Evolutionary conservation across 78 protist species (phyloP).

Genomic region (Planoprotostelium fungivorum): DNA sequence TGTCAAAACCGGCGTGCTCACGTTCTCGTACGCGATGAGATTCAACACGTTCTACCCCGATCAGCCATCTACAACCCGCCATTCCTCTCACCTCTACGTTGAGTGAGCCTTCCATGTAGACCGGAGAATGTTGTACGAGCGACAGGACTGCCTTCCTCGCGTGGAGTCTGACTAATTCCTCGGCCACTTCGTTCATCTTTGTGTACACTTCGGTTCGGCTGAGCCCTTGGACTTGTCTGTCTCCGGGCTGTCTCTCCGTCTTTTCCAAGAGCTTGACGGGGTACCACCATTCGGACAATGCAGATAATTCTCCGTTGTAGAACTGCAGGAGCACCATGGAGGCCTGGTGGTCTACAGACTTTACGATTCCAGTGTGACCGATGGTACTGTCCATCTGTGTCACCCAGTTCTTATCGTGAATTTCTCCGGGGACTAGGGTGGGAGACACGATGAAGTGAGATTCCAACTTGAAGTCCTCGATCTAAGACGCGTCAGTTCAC

Average conservation of each 20-base stretch:
- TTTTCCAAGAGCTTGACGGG: not conserved
- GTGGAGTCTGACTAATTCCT: not conserved
- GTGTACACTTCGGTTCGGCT: not conserved
- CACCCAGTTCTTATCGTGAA: not conserved
- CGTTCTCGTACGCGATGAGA: not conserved
- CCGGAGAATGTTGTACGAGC: not conserved
- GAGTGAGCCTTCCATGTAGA: constrained; percentile 1
- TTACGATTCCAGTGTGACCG: constrained; percentile 1
- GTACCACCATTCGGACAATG: constrained; percentile 10
- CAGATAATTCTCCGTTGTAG: constrained; percentile 2
- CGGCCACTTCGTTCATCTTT: not conserved
- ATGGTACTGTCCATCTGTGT: not conserved
- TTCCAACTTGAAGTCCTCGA: not conserved
- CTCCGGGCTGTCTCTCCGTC: not conserved
- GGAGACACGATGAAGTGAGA: not conserved
- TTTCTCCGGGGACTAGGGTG: not conserved
- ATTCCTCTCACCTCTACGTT: not conserved
- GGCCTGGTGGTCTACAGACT: not conserved
- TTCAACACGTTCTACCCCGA: not conserved
- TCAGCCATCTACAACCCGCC: not conserved
- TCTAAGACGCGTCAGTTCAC: not conserved
- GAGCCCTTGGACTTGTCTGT: not conserved
- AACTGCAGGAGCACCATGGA: constrained; percentile 7
- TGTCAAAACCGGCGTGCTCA: not conserved
- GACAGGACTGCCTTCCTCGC: not conserved